Evolutionary conservation across 495 filamentous ascomycete species (phyloP).

Genomic region (Lophiostoma macrostomum): DNA sequence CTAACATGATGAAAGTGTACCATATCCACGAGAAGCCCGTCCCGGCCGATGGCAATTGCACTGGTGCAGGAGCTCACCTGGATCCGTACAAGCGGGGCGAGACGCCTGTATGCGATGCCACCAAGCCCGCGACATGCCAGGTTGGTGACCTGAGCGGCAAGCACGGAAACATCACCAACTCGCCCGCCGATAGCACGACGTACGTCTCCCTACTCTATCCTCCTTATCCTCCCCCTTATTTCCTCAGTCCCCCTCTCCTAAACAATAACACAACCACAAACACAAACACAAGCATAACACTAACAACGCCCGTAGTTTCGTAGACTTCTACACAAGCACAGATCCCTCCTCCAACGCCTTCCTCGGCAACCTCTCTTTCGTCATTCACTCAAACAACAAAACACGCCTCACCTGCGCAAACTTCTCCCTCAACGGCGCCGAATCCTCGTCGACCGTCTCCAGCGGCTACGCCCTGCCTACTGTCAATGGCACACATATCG

Average conservation of each 20-base stretch:
- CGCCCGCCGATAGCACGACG: too few relatives aligned
- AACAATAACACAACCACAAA: too few relatives aligned
- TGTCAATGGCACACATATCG: conserved; percentile 4
- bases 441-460: neutral
- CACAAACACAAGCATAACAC: too few relatives aligned
- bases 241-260: too few relatives aligned
- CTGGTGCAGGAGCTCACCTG: conserved; percentile 62
- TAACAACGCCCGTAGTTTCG: conserved; percentile 45
- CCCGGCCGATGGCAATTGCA: conserved; percentile 74
- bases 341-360: conserved; percentile 58
- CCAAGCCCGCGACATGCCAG: conserved; percentile 67
- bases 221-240: too few relatives aligned
- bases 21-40: conserved; percentile 78
- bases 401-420: conserved; percentile 71
- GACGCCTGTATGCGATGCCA: conserved; percentile 59
- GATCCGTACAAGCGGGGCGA: conserved; percentile 67
- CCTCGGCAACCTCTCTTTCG: conserved; percentile 76
- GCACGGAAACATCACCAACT: conserved; percentile 62
- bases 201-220: conserved; percentile 38
- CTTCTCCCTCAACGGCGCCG: conserved; percentile 43
- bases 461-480: conserved; percentile 11
- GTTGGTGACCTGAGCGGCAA: conserved; percentile 84
- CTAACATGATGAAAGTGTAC: conserved; percentile 56
- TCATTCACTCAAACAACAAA: conserved; percentile 70
- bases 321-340: conserved; percentile 64